phyloP scores from a whole-genome alignment of 164 flowering plant species.

The Echeveria elegans region DNA sequence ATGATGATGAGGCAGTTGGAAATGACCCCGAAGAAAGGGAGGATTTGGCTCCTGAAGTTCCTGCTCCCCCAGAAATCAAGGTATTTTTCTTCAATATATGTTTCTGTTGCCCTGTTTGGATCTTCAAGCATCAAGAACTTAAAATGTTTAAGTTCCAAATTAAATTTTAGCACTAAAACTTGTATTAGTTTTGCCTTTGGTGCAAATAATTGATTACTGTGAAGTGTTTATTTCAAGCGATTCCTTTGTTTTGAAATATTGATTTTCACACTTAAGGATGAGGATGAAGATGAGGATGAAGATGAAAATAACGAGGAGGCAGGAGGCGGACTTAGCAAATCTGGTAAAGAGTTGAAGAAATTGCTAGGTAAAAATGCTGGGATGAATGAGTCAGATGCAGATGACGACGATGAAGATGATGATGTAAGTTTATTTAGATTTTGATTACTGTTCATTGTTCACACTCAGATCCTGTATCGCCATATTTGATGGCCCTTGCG shows the following conservation, averaged over 20 bases:
- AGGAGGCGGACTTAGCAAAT: constrained; percentile 85
- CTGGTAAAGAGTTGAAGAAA: constrained; percentile 93
- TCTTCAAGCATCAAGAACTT: too few species aligned
- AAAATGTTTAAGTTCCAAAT: too few species aligned
- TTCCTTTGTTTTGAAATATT: too few species aligned
- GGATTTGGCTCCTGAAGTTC: constrained; percentile 87
- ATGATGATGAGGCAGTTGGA: constrained; percentile 94
- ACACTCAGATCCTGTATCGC: neutral
- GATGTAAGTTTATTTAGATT: neutral
- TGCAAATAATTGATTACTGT: neutral
- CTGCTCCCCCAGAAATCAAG: constrained; percentile 98
- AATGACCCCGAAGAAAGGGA: constrained; percentile 89
- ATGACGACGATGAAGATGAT: constrained; percentile 74
- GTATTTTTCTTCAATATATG: constrained; percentile 32
- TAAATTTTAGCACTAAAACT: neutral
- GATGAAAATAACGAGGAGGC: constrained; percentile 68
- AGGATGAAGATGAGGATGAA: constrained; percentile 57
- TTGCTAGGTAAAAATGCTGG: constrained; percentile 61
- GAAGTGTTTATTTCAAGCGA: too few species aligned
- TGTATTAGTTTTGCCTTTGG: neutral
- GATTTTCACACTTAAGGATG: constrained; percentile 26
- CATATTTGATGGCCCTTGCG: neutral
- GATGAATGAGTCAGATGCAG: constrained; percentile 75
- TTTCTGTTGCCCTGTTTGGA: neutral
- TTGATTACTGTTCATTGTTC: neutral